Base-by-base conservation (phyloP, 495 filamentous ascomycete species). In the Talaromyces liani region DNA sequence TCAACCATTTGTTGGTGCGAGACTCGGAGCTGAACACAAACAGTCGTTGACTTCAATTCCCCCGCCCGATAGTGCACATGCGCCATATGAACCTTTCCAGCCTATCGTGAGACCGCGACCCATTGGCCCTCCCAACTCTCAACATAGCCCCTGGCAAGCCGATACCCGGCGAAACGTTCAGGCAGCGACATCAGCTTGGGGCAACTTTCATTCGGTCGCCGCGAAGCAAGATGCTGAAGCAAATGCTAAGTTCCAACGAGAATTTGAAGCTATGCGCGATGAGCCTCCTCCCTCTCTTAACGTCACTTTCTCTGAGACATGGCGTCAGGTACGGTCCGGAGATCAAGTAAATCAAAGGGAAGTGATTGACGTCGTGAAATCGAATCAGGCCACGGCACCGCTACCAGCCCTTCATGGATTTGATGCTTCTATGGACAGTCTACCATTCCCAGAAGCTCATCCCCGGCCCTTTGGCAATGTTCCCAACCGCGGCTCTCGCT, bases 241-340 rank as follows among this genome's bases (percentile, higher is more conserved):
- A 45, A 68, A 68, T 12, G 72, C 77, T 47, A 73, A 77, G 63
- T 67, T 71, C 51, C 72, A 70, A 18, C 68, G 70, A 54, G 73
- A 82, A 54, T 70, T 75, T 63, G 72, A 66, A 58, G 66, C 75
- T 10, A 73, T 70, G 47, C 69, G 70, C 45, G 75, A 77, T n/a
- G 75, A 77, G 12, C 75, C 71, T 22, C 74, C 73, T 60, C 66
- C 73, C 36, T 77, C 63, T 34, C 72, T 73, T 16, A 76, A 79
- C 60, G 69, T 82, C 12, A 70, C 70, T 16, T 84, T 89, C 65
- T 82, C 81, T 59, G 88, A 91, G 59, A 86, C 82, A 4, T 90
- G 86, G 86, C 82, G 82, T 12, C 82, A 85, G 31, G 80, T 82
- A 9, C 78, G 77, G 60, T 65, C 83, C 2, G 80, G 82, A 27